Conservation (phyloP, 2,329 filamentous ascomycete species). For the Zasmidium angulare region DNA sequence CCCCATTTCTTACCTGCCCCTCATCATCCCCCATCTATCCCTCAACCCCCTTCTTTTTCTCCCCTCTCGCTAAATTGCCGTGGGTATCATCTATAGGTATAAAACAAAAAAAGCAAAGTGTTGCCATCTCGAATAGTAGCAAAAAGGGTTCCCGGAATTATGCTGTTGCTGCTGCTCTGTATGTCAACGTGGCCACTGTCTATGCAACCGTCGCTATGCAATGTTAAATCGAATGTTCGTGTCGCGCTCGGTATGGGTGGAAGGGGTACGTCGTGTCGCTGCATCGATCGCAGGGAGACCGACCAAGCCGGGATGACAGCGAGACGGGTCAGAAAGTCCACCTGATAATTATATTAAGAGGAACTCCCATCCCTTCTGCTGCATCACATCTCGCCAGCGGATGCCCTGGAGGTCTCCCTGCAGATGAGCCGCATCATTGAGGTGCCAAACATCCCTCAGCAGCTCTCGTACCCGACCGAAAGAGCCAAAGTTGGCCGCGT, state of each 20-base stretch:
- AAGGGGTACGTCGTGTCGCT: background rate
- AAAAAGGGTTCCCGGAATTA: slow-evolving; percentile 3
- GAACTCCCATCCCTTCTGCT: slow-evolving; percentile 87
- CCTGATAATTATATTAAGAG: slow-evolving; percentile 77
- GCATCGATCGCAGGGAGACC: slow-evolving; percentile 7
- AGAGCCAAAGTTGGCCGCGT: slow-evolving; percentile 75
- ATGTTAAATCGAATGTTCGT: slow-evolving; percentile 12
- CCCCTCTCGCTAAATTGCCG: slow-evolving; percentile 14
- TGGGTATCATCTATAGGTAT: slow-evolving; percentile 26
- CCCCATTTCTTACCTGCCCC: slow-evolving; percentile 2
- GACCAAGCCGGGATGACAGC: slow-evolving; percentile 30
- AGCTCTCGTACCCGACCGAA: slow-evolving; percentile 81
- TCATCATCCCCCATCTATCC: background rate
- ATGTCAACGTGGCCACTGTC: slow-evolving; percentile 7
- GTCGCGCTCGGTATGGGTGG: no score
- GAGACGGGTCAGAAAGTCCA: slow-evolving; percentile 2
- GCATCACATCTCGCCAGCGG: slow-evolving; percentile 95
- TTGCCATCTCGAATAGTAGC: slow-evolving; percentile 15
- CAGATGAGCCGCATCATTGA: slow-evolving; percentile 63
- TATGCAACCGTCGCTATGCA: slow-evolving; percentile 36
- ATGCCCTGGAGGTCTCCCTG: slow-evolving; percentile 62
- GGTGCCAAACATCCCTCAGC: slow-evolving; percentile 76
- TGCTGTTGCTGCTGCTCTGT: slow-evolving; percentile 5
- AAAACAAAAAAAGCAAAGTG: slow-evolving; percentile 4
- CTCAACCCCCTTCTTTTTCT: background rate